Evolutionary conservation across 108 stramenopile genomes (phyloP).

Genomic region (Aurantiochytrium sp.): DNA sequence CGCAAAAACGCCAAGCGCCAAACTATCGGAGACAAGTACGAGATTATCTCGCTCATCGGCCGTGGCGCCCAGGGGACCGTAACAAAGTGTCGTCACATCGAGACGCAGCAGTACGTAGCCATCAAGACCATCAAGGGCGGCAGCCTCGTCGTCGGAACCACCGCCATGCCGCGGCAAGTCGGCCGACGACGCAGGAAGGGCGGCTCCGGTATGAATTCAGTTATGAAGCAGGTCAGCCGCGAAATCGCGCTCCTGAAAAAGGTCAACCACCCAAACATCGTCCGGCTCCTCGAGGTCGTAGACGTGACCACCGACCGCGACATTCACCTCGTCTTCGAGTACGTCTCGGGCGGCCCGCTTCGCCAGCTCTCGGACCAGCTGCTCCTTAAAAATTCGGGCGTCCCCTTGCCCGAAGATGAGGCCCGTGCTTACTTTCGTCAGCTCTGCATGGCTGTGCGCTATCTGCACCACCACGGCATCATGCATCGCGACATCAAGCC

Average conservation of each 20-base stretch:
- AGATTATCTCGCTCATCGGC: not conserved
- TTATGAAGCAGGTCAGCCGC: constrained; percentile 13
- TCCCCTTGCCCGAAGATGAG: constrained; percentile 76
- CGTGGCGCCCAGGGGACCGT: not conserved
- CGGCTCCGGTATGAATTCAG: not conserved
- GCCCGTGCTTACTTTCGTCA: constrained; percentile 98
- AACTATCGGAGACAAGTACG: not conserved
- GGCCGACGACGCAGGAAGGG: not conserved
- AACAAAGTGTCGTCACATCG: not conserved
- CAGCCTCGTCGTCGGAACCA: not conserved
- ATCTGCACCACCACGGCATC: constrained; percentile 98
- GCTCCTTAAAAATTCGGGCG: constrained; percentile 4
- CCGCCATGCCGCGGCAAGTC: not conserved
- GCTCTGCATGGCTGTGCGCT: constrained; percentile 94
- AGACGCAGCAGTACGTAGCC: not conserved
- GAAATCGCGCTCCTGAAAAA: constrained; percentile 27
- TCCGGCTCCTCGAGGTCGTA: constrained; percentile 96
- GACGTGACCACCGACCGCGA: constrained; percentile 59
- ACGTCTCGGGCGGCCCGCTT: constrained; percentile 98
- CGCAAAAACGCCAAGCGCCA: not conserved
- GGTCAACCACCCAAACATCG: constrained; percentile 79
- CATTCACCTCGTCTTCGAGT: constrained; percentile 97
- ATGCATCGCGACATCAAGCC: constrained; percentile 99
- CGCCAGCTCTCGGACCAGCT: constrained; percentile 95
- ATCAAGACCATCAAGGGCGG: constrained; percentile 13